These are phyloP conservation scores for Nicotiana rustica DNA, from an alignment of 305 asterid genomes.

Conservation along the genomic window DNA sequence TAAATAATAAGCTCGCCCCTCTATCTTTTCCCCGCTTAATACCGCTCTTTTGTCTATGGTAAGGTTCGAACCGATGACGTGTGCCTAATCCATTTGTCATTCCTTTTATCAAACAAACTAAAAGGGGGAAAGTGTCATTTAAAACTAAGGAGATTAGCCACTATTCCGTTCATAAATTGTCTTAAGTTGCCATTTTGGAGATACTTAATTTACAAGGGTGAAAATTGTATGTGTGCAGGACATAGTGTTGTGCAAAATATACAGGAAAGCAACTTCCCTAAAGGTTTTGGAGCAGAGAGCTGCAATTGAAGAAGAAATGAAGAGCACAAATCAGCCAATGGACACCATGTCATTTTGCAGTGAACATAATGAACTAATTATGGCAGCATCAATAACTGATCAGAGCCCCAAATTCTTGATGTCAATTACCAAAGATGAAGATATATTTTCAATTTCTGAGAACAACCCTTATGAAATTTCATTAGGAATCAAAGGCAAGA, in stretches of 20 bases:
- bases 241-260: constrained; percentile 74
- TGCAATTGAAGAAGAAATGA: constrained; percentile 60
- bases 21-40: too few relatives aligned
- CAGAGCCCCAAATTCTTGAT: not conserved
- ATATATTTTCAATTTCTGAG: constrained; percentile 18
- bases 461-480: not conserved
- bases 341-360: constrained; percentile 44
- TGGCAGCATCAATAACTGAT: not conserved
- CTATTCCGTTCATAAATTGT: not conserved
- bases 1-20: too few relatives aligned
- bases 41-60: too few relatives aligned
- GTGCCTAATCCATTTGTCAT: too few relatives aligned
- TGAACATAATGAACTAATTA: constrained; percentile 33
- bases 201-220: not conserved
- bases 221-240: constrained; percentile 50
- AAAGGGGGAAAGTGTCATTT: not conserved
- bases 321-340: constrained; percentile 36
- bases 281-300: constrained; percentile 81
- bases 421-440: constrained; percentile 38
- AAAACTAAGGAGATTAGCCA: not conserved
- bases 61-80: too few relatives aligned
- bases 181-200: not conserved
- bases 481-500: not conserved
- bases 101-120: not conserved
- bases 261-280: constrained; percentile 77